Conservation (phyloP, 768 basidiomycete genomes). For the Rhizopogon rudus region DNA sequence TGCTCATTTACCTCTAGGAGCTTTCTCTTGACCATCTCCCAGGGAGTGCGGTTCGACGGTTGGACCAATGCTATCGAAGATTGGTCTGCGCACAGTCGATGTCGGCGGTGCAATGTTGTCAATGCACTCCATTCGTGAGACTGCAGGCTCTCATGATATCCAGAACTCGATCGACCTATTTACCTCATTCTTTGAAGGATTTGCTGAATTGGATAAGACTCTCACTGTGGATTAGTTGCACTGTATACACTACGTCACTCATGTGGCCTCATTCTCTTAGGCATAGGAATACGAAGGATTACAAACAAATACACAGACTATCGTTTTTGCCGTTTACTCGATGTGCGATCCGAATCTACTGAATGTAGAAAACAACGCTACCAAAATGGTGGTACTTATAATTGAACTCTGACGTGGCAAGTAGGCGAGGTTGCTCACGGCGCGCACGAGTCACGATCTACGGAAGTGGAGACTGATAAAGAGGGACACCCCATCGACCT, state of each 20-base stretch:
- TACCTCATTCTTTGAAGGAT: conserved; percentile 77
- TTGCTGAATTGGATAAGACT: conserved; percentile 59
- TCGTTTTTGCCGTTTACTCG: conserved; percentile 15
- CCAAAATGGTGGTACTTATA: too few relatives aligned
- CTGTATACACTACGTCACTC: background rate
- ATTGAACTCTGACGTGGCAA: too few relatives aligned
- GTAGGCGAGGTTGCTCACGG: too few relatives aligned
- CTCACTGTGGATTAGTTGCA: conserved; percentile 53
- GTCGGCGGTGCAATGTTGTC: conserved; percentile 88
- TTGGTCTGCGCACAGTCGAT: conserved; percentile 88
- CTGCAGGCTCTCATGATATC: conserved; percentile 73
- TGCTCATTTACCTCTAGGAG: conserved; percentile 1
- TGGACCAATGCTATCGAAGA: conserved; percentile 83
- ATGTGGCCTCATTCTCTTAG: background rate
- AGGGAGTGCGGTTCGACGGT: conserved; percentile 90
- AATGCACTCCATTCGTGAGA: conserved; percentile 96
- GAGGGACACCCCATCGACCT: too few relatives aligned
- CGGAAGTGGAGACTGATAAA: too few relatives aligned
- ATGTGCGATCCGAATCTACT: conserved; percentile 10
- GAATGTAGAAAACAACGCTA: background rate
- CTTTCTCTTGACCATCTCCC: conserved; percentile 2
- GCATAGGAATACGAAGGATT: background rate
- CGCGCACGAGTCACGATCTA: too few relatives aligned
- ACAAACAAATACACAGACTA: conserved; percentile 2
- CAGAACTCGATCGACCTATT: conserved; percentile 81